phyloP scores from a whole-genome alignment of 2,329 filamentous ascomycete genomes.

The Trichoderma hamatum region DNA sequence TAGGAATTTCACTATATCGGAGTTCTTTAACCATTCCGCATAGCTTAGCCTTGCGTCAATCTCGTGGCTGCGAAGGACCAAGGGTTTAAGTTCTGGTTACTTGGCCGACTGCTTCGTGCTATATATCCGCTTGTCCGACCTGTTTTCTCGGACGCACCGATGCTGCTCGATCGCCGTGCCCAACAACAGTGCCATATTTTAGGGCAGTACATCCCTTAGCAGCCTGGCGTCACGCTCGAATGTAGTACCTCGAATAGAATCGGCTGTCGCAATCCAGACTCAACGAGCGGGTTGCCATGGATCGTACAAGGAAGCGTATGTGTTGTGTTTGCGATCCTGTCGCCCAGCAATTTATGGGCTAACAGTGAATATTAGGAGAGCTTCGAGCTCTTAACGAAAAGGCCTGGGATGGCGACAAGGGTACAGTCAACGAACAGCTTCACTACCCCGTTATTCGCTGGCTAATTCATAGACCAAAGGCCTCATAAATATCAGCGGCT shows the following conservation, averaged over 20 bases:
- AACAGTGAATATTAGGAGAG: conserved; percentile 64
- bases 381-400: conserved; percentile 84
- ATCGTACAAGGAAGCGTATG: conserved; percentile 66
- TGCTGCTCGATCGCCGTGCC: conserved; percentile 46
- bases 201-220: conserved; percentile 48
- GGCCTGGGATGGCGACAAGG: conserved; percentile 87
- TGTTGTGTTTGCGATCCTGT: conserved; percentile 6
- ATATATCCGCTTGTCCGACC: conserved; percentile 30
- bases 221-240: conserved; percentile 46
- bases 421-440: conserved; percentile 48
- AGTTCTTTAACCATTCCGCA: conserved; percentile 15
- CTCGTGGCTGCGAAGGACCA: conserved; percentile 12
- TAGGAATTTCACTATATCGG: conserved; percentile 22
- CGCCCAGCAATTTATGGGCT: neutral
- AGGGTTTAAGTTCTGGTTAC: conserved; percentile 18
- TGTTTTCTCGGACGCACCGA: conserved; percentile 42
- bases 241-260: conserved; percentile 46
- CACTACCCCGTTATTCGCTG: neutral
- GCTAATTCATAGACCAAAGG: conserved; percentile 52
- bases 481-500: conserved; percentile 74
- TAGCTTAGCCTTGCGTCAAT: conserved; percentile 21
- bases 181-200: conserved; percentile 40
- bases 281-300: conserved; percentile 54
- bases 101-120: conserved; percentile 9
- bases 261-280: conserved; percentile 31